Conservation (phyloP, 768 basidiomycete genomes). For the Hypsizygus marmoreus region DNA sequence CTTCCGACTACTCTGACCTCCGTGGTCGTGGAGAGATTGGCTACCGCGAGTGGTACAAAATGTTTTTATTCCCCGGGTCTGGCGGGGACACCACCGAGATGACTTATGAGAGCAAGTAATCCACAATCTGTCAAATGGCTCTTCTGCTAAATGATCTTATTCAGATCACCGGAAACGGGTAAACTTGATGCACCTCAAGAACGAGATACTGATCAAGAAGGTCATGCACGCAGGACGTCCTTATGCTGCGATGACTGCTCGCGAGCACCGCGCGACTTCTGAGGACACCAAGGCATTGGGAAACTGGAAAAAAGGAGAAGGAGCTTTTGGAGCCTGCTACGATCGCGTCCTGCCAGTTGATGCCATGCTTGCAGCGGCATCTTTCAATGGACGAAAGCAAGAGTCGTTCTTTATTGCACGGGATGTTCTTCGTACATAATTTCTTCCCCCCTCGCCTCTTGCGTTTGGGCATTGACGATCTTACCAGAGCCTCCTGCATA, state of each 20-base stretch:
- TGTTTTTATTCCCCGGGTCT: slow-evolving; percentile 23
- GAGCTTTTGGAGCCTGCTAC: slow-evolving; percentile 16
- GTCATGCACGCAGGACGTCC: slow-evolving; percentile 29
- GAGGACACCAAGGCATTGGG: slow-evolving; percentile 32
- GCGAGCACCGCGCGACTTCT: slow-evolving; percentile 27
- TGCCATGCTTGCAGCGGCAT: too few species aligned
- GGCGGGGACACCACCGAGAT: slow-evolving; percentile 15
- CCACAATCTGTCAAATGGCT: background rate
- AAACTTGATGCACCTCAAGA: slow-evolving; percentile 22
- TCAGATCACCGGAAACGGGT: slow-evolving; percentile 28
- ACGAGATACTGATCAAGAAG: too few species aligned
- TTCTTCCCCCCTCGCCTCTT: background rate
- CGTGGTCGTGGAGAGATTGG: slow-evolving; percentile 27
- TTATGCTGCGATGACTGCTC: slow-evolving; percentile 29
- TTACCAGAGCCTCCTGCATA: slow-evolving; percentile 22
- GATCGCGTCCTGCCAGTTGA: too few species aligned
- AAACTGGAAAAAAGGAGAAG: slow-evolving; percentile 29
- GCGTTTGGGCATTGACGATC: background rate
- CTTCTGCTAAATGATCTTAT: background rate
- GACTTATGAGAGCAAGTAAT: slow-evolving; percentile 30
- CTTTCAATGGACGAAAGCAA: too few species aligned
- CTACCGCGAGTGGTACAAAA: slow-evolving; percentile 27
- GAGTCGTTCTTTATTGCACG: slow-evolving; percentile 25
- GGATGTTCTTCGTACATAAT: slow-evolving; percentile 23
- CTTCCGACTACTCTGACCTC: too few species aligned